phyloP scores from a whole-genome alignment of 495 filamentous ascomycete genomes.

The Durotheca rogersii region DNA sequence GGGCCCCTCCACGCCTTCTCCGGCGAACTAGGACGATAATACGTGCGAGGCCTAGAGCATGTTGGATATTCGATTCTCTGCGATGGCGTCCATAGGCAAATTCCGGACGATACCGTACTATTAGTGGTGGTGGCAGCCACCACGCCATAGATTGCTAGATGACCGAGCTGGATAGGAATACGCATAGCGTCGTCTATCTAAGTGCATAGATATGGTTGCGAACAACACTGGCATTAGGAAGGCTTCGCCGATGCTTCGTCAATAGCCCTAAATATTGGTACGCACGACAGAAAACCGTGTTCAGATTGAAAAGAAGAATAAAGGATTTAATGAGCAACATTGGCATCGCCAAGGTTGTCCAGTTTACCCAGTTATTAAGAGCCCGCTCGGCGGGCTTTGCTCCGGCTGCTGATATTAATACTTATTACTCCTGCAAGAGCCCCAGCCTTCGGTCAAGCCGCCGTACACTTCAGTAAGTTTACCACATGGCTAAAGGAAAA shows the following conservation, averaged over 20 bases:
- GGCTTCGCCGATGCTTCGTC: not conserved
- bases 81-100: slow-evolving; percentile 13
- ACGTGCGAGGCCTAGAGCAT: not conserved
- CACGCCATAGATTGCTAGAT: not conserved
- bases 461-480: too few species aligned
- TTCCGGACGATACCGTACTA: not conserved
- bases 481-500: too few species aligned
- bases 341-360: not conserved
- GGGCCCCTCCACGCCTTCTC: slow-evolving; percentile 37
- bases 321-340: not conserved
- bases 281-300: not conserved
- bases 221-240: not conserved
- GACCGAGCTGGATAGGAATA: not conserved
- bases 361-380: not conserved
- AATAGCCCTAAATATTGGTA: not conserved
- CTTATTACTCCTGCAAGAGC: too few species aligned
- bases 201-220: not conserved
- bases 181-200: slow-evolving; percentile 9
- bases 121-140: not conserved
- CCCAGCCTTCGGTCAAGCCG: too few species aligned
- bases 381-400: not conserved
- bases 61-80: not conserved
- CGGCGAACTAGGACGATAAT: not conserved
- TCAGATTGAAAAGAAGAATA: not conserved
- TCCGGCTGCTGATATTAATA: not conserved